Evolutionary conservation across 495 filamentous ascomycete species (phyloP).

Genomic region (Penicillium canescens): DNA sequence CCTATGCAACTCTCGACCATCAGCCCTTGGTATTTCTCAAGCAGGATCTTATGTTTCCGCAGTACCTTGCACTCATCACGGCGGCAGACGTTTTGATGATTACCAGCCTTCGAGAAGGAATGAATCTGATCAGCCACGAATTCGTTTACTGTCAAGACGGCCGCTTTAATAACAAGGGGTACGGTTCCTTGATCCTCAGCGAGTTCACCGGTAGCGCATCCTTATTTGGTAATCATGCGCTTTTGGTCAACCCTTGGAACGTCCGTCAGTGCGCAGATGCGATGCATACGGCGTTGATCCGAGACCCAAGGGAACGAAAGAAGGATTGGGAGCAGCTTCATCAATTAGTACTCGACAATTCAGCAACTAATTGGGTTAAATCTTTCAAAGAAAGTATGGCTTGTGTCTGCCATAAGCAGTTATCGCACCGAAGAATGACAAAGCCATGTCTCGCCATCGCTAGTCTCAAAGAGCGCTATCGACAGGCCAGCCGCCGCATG

Average conservation of each 20-base stretch:
- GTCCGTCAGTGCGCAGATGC: conserved; percentile 81
- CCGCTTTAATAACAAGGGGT: conserved; percentile 65
- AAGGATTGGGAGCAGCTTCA: conserved; percentile 72
- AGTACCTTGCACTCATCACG: conserved; percentile 87
- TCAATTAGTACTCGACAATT: conserved; percentile 72
- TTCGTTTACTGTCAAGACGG: conserved; percentile 93
- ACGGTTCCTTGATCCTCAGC: conserved; percentile 84
- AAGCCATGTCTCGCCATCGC: conserved; percentile 79
- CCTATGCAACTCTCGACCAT: conserved; percentile 82
- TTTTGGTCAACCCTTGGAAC: conserved; percentile 92
- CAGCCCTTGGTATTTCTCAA: conserved; percentile 89
- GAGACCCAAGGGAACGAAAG: conserved; percentile 69
- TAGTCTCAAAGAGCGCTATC: conserved; percentile 63
- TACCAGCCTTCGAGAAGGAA: conserved; percentile 88
- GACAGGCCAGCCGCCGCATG: conserved; percentile 60
- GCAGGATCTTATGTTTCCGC: conserved; percentile 86
- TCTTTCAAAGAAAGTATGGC: conserved; percentile 67
- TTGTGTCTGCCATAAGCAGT: conserved; percentile 77
- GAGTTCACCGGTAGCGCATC: conserved; percentile 92
- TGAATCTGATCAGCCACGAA: conserved; percentile 93
- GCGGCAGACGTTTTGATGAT: conserved; percentile 91
- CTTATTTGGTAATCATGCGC: conserved; percentile 68
- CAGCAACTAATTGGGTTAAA: conserved; percentile 81
- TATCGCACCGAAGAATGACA: conserved; percentile 74
- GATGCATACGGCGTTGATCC: conserved; percentile 79